Evolutionary conservation across 208 protist species (phyloP).

Genomic region (Entamoeba invadens): DNA sequence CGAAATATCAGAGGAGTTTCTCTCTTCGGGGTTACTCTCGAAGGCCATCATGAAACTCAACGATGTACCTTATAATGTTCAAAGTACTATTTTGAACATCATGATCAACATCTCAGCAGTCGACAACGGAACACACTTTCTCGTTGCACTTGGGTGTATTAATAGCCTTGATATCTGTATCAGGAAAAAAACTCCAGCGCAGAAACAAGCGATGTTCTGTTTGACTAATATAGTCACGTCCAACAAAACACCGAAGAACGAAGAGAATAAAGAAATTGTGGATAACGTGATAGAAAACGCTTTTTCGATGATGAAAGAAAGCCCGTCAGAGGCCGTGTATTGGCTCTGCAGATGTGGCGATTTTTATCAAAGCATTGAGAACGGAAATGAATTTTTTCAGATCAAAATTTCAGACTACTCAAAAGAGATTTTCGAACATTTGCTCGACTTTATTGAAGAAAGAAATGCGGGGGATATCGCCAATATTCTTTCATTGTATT

Average conservation of each 20-base stretch:
- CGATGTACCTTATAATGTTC: neutral
- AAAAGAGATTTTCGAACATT: too few species aligned
- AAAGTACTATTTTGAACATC: neutral
- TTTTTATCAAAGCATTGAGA: neutral
- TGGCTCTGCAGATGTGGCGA: neutral
- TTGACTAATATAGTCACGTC: neutral
- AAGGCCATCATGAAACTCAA: neutral
- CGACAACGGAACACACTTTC: neutral
- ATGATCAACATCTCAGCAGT: neutral
- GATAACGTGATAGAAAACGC: neutral
- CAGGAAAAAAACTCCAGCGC: neutral
- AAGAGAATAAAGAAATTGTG: neutral
- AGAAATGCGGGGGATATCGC: too few species aligned
- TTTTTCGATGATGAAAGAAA: neutral
- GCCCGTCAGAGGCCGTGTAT: neutral
- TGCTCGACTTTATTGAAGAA: too few species aligned
- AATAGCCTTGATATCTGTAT: neutral
- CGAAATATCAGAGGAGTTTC: neutral
- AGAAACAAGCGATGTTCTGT: neutral
- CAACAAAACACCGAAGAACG: neutral
- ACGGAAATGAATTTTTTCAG: neutral
- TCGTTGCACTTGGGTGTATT: neutral
- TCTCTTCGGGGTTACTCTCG: neutral
- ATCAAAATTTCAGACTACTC: neutral
- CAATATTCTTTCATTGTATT: too few species aligned